Percentiles rank a stretch among this genome's conserved stretches.
Evolutionary conservation across 345 rosid species (phyloP).

Genomic region (Gossypium australe): DNA sequence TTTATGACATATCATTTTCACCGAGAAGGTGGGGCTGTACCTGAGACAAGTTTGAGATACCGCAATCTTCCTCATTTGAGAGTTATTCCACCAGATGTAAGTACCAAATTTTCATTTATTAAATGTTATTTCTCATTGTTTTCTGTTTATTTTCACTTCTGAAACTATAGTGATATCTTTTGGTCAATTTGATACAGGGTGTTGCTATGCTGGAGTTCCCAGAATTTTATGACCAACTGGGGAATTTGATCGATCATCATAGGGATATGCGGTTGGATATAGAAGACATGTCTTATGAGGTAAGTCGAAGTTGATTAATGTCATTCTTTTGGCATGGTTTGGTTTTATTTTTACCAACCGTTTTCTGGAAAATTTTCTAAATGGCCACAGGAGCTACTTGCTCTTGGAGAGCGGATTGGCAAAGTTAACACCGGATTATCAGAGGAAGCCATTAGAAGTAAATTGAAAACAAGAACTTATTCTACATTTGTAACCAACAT

Average conservation of each 20-base stretch:
- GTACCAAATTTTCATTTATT: neutral
- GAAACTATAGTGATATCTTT: neutral
- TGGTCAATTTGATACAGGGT: slow-evolving; percentile 42
- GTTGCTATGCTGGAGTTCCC: slow-evolving; percentile 54
- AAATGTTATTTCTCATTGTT: neutral
- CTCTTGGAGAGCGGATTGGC: slow-evolving; percentile 75
- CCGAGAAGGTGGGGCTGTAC: slow-evolving; percentile 25
- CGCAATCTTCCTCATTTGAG: slow-evolving; percentile 49
- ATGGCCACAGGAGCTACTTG: slow-evolving; percentile 67
- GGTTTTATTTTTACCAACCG: neutral
- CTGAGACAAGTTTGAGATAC: slow-evolving; percentile 40
- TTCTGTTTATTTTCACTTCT: neutral
- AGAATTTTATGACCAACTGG: slow-evolving; percentile 45
- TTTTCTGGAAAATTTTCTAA: neutral
- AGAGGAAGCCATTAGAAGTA: slow-evolving; percentile 42
- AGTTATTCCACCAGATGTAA: slow-evolving; percentile 58
- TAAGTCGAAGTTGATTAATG: slow-evolving; percentile 18
- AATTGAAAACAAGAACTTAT: slow-evolving; percentile 46
- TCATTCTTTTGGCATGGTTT: neutral
- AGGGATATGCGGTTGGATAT: slow-evolving; percentile 92
- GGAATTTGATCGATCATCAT: slow-evolving; percentile 56
- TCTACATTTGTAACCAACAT: slow-evolving; percentile 26
- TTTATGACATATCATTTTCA: slow-evolving; percentile 44
- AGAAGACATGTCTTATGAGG: slow-evolving; percentile 91
- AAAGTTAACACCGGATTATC: slow-evolving; percentile 74